Percentiles rank a stretch among this genome's conserved stretches.
Conservation (phyloP, 441 rosid species). For the Jatropha multifida region DNA sequence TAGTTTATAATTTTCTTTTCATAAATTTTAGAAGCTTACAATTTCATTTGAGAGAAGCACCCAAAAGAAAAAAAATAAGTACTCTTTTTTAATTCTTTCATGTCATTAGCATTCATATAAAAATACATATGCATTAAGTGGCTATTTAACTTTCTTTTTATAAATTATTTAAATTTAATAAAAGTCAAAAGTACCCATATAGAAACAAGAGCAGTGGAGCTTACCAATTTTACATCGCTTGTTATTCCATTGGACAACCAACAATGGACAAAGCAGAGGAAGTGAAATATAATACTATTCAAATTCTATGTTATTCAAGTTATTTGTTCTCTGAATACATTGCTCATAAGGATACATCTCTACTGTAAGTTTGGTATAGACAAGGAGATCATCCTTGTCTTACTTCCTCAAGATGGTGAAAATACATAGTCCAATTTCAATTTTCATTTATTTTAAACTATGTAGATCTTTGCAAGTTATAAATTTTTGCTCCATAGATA, state of each 20-base stretch:
- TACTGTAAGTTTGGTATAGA: slow-evolving; percentile 69
- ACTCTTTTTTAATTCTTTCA: too few relatives aligned
- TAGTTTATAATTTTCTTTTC: too few relatives aligned
- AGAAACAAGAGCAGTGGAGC: slow-evolving; percentile 60
- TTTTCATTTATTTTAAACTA: neutral
- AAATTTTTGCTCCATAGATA: too few relatives aligned
- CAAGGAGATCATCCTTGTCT: slow-evolving; percentile 44
- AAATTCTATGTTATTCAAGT: slow-evolving; percentile 64
- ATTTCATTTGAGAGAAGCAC: too few relatives aligned
- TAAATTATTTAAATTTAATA: slow-evolving; percentile 21
- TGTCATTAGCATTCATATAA: too few relatives aligned
- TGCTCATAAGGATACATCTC: slow-evolving; percentile 57
- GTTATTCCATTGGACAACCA: slow-evolving; percentile 57
- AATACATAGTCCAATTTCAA: neutral
- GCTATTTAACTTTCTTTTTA: too few relatives aligned
- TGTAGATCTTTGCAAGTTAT: too few relatives aligned
- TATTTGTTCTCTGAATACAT: slow-evolving; percentile 51
- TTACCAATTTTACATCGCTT: slow-evolving; percentile 64
- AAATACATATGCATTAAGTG: too few relatives aligned
- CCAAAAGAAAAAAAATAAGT: too few relatives aligned
- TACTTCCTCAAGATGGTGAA: slow-evolving; percentile 45
- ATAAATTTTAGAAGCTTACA: too few relatives aligned
- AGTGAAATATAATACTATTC: slow-evolving; percentile 56
- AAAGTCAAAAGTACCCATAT: slow-evolving; percentile 48
- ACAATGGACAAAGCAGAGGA: slow-evolving; percentile 47